Evolutionary conservation across 768 basidiomycete genomes (phyloP).

Genomic region (Coprinopsis sp.): DNA sequence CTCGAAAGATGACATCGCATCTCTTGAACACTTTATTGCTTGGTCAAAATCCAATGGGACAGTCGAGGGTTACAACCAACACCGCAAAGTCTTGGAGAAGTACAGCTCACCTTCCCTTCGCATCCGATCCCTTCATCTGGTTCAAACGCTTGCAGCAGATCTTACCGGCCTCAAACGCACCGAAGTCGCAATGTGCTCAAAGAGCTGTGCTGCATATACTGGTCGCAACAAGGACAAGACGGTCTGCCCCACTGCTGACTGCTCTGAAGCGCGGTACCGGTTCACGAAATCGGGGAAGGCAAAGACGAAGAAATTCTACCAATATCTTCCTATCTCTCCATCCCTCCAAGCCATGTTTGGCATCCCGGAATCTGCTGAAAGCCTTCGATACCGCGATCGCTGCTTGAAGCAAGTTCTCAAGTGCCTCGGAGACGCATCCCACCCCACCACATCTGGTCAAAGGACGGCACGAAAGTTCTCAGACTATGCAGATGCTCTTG

Average conservation of each 20-base stretch:
- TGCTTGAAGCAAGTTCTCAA: slow-evolving; percentile 13
- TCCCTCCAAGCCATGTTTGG: neutral
- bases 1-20: slow-evolving; percentile 7
- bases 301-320: neutral
- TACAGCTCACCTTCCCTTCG: slow-evolving; percentile 12
- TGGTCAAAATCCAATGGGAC: slow-evolving; percentile 19
- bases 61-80: slow-evolving; percentile 15
- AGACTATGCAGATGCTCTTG: slow-evolving; percentile 16
- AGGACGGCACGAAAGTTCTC: slow-evolving; percentile 13
- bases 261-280: neutral
- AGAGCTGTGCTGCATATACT: slow-evolving; percentile 21
- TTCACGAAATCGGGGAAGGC: neutral
- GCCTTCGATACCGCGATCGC: slow-evolving; percentile 15
- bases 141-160: slow-evolving; percentile 9
- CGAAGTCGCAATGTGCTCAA: slow-evolving; percentile 18
- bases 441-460: neutral
- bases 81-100: slow-evolving; percentile 15
- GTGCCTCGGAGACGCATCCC: neutral
- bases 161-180: slow-evolving; percentile 11
- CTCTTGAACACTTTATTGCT: slow-evolving; percentile 17
- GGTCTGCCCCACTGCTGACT: neutral
- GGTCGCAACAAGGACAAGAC: slow-evolving; percentile 13
- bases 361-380: slow-evolving; percentile 9
- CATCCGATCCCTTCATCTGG: slow-evolving; percentile 16
- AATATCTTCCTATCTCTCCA: neutral